Conservation (phyloP, 768 basidiomycete species). For the Mycena leptocephala region DNA sequence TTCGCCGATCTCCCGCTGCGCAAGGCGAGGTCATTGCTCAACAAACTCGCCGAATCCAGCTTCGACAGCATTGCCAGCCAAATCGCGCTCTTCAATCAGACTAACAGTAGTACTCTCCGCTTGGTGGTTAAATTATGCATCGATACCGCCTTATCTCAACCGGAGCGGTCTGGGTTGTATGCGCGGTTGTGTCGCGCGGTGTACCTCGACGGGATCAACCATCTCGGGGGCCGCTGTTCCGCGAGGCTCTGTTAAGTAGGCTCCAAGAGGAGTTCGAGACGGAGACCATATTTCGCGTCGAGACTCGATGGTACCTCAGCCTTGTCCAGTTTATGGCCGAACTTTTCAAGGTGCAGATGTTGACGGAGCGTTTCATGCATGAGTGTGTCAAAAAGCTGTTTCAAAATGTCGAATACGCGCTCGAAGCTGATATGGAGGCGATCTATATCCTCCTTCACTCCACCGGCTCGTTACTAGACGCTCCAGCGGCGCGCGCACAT, state of each 20-base stretch:
- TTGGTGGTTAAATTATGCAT: background rate
- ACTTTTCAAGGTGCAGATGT: constrained; percentile 97
- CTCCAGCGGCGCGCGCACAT: background rate
- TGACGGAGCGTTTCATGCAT: constrained; percentile 98
- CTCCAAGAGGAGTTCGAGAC: too few species aligned
- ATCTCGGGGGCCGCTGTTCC: too few species aligned
- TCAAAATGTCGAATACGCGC: constrained; percentile 80
- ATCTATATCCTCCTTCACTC: background rate
- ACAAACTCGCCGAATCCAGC: background rate
- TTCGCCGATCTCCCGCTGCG: background rate
- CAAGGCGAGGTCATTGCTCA: background rate
- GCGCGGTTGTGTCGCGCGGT: too few species aligned
- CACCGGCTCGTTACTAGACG: background rate
- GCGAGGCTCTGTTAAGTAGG: too few species aligned
- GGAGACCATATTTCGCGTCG: too few species aligned
- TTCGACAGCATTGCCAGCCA: background rate
- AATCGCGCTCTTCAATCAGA: background rate
- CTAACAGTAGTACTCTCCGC: background rate
- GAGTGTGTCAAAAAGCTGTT: constrained; percentile 97
- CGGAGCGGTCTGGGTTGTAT: too few species aligned
- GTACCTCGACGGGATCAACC: too few species aligned
- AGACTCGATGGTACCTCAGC: constrained; percentile 93
- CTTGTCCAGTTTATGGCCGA: constrained; percentile 98
- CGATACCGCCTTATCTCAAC: background rate
- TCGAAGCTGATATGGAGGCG: background rate